Percentiles rank a stretch among this genome's conserved stretches.
Conservation (phyloP, 2,329 filamentous ascomycete genomes). For the Ustilaginoidea virens region DNA sequence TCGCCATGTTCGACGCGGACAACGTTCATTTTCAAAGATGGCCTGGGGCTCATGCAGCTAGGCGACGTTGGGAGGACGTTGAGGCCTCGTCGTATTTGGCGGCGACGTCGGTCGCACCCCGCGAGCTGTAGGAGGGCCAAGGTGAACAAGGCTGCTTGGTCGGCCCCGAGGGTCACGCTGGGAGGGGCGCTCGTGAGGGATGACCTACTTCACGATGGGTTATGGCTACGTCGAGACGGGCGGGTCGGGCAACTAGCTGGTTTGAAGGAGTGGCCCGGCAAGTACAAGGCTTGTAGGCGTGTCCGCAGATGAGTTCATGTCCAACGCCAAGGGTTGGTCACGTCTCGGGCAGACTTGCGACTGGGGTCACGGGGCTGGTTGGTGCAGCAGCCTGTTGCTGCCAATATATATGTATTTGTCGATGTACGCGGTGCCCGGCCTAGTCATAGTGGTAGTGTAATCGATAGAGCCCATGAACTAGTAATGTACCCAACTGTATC, state of each 20-base stretch:
- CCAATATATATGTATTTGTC: too few relatives aligned
- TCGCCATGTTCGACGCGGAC: neutral
- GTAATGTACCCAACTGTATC: too few relatives aligned
- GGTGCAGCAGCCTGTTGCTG: too few relatives aligned
- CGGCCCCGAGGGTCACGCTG: neutral
- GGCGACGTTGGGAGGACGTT: slow-evolving; percentile 3
- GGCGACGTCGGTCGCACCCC: slow-evolving; percentile 1
- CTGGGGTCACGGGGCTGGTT: too few relatives aligned
- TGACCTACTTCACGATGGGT: slow-evolving; percentile 1
- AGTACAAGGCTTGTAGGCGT: slow-evolving; percentile 4
- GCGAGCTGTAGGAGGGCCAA: slow-evolving; percentile 1
- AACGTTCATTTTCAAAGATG: slow-evolving; percentile 1
- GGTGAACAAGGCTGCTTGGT: neutral
- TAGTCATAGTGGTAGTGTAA: too few relatives aligned
- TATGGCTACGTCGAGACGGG: slow-evolving; percentile 4
- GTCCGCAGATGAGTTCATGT: slow-evolving; percentile 2
- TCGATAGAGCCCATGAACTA: too few relatives aligned
- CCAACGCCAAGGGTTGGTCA: slow-evolving; percentile 3
- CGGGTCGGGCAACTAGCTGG: slow-evolving; percentile 3
- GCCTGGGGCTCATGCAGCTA: slow-evolving; percentile 2
- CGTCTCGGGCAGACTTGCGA: too few relatives aligned
- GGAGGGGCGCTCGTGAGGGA: slow-evolving; percentile 1
- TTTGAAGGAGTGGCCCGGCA: slow-evolving; percentile 1
- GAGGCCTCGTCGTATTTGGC: slow-evolving; percentile 2
- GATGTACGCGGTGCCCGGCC: too few relatives aligned